Evolutionary conservation across 169 alveolate genomes (phyloP), one percentile per base, ranked within the genome.

Genomic region (Plasmodium fragile): DNA sequence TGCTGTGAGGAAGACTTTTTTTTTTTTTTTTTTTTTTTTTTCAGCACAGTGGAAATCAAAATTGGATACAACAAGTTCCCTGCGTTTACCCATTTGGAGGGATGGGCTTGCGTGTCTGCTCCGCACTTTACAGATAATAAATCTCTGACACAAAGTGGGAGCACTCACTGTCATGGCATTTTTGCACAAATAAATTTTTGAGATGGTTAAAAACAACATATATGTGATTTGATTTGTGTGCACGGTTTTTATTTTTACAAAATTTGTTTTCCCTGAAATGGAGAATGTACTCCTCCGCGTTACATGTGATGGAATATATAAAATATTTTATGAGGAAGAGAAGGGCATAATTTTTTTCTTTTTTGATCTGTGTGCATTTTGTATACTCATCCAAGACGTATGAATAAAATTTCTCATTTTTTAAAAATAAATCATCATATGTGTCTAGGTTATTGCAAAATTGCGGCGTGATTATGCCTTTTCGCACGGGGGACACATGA

Each of bases 161-260:
- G 7, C 94, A 91, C 6, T 91, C 94, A 55, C 59, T 80, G 65
- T 91, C 94, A 22, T 80, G 75, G 71, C 94, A 91, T 72, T 91
- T 91, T 70, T 91, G 94, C 36, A 91, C 92, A 41, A 91, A 91
- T 32, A 91, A 25, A 18, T 91, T 91, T 43, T 81, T 71, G 13
- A 34, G 41, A 71, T 73, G 73, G 75, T 91, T 91, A 80, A 80
- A 91, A 91, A 91, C 83, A 2, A 91, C 25, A 39, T 91, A 91
- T 43, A 91, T 91, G 59, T 91, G 94, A 91, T 91, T 91, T 16
- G 94, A 91, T 81, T 91, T 91, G 39, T 91, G 94, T 49, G 92
- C 71, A 4, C 49, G 53, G 32, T 81, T 81, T 49, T 80, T 91
- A 81, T 91, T 91, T 91, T 81, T 91, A 59, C 94, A 91, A 25